Conservation (phyloP, 2,329 filamentous ascomycete species). For the Epichloe sp. region DNA sequence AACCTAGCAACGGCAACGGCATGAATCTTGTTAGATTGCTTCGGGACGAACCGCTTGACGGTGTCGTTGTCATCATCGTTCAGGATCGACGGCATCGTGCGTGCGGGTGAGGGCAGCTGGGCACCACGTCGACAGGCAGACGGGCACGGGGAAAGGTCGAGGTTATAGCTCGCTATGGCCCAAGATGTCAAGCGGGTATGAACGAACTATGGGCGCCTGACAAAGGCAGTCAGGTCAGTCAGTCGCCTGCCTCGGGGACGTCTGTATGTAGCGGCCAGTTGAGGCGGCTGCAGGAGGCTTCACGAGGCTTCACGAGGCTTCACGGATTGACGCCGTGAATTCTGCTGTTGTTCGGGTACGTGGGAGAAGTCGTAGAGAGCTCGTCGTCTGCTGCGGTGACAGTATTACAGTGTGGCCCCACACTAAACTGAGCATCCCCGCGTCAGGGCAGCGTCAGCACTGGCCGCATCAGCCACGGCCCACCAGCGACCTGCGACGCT, state of each 20-base stretch:
- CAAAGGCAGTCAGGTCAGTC: not conserved
- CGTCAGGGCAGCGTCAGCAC: too few relatives aligned
- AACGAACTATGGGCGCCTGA: not conserved
- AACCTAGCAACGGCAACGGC: slow-evolving; percentile 87
- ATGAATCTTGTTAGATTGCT: slow-evolving; percentile 92
- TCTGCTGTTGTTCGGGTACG: too few relatives aligned
- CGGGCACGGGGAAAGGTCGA: not conserved
- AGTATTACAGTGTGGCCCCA: too few relatives aligned
- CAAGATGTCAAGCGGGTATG: not conserved
- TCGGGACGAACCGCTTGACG: slow-evolving; percentile 88
- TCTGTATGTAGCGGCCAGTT: not conserved
- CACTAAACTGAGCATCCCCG: too few relatives aligned
- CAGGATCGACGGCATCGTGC: slow-evolving; percentile 51
- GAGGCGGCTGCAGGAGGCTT: not conserved
- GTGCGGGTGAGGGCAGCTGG: not conserved
- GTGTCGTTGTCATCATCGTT: slow-evolving; percentile 91
- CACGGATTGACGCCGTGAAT: too few relatives aligned
- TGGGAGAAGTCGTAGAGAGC: too few relatives aligned
- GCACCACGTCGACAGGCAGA: too few relatives aligned
- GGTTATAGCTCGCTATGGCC: not conserved
- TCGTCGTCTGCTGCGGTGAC: too few relatives aligned
- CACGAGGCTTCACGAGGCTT: not conserved
- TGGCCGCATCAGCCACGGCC: not conserved
- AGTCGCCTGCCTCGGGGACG: not conserved
- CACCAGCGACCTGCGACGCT: not conserved